A percentile compares a stretch with the other conserved stretches of the same genome.
Evolutionary conservation across 306 rosid genomes (phyloP).

Genomic region (Rosa lucieae): DNA sequence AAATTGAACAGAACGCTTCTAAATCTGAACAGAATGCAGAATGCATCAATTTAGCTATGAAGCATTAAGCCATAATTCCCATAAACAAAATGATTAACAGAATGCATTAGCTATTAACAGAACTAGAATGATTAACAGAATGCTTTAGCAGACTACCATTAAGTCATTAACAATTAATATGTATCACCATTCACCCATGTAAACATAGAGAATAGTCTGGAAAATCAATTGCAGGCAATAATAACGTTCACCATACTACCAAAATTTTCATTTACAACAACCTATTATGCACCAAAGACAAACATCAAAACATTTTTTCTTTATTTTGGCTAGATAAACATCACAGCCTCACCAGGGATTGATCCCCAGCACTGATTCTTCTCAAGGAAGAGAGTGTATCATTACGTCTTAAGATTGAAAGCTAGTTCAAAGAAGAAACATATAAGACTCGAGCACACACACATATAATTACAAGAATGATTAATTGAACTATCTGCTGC

Average conservation of each 20-base stretch:
- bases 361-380: conserved; percentile 2
- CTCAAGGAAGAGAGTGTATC: background rate
- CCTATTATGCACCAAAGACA: background rate
- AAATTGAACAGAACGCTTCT: no score
- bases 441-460: background rate
- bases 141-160: no score
- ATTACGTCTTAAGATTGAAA: background rate
- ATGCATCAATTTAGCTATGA: no score
- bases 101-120: no score
- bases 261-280: background rate
- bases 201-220: background rate
- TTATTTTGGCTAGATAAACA: background rate
- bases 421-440: no score
- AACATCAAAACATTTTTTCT: background rate
- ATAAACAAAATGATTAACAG: no score
- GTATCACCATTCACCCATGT: background rate
- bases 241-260: background rate
- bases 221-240: background rate
- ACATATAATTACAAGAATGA: background rate
- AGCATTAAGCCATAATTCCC: no score
- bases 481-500: no score
- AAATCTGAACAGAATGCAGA: no score
- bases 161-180: background rate
- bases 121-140: no score
- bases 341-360: background rate